Percentiles rank a stretch among this genome's conserved stretches.
phyloP scores from a whole-genome alignment of 257 asterid species.

The Osmanthus fragrans region DNA sequence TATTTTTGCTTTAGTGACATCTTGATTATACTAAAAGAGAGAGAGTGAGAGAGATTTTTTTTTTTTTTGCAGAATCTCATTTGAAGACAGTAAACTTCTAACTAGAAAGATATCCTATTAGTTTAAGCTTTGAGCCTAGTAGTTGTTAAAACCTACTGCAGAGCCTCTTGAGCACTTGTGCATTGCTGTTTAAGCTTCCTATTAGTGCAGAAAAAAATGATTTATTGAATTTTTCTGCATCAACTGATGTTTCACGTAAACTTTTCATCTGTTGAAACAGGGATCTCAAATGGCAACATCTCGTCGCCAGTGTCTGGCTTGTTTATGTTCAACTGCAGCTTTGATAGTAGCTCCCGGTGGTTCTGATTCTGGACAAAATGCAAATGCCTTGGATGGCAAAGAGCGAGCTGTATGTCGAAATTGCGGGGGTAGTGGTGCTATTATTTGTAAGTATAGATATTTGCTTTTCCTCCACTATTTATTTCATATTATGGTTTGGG shows the following conservation, averaged over 20 bases:
- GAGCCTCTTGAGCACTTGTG: too few relatives aligned
- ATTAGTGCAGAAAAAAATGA: background rate
- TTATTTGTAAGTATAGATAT: conserved; percentile 60
- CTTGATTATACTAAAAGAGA: too few relatives aligned
- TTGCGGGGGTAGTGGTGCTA: conserved; percentile 90
- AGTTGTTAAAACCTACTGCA: too few relatives aligned
- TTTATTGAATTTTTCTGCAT: conserved; percentile 1
- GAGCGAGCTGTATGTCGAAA: conserved; percentile 77
- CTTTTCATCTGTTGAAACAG: conserved; percentile 39
- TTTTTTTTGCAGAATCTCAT: too few relatives aligned
- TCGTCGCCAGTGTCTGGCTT: conserved; percentile 75
- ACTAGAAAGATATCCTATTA: too few relatives aligned
- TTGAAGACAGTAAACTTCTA: too few relatives aligned
- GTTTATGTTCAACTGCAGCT: conserved; percentile 73
- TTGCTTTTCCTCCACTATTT: background rate
- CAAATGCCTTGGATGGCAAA: conserved; percentile 51
- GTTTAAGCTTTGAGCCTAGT: too few relatives aligned
- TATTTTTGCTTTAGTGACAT: too few relatives aligned
- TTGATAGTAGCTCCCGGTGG: conserved; percentile 49
- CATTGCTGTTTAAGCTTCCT: too few relatives aligned
- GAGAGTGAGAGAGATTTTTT: too few relatives aligned
- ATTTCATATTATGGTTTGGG: too few relatives aligned
- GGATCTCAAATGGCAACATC: conserved; percentile 41
- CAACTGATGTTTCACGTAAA: background rate
- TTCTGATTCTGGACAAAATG: conserved; percentile 40